Evolutionary conservation across 495 filamentous ascomycete genomes (phyloP).

Genomic region (Penicillium macrosclerotiorum): DNA sequence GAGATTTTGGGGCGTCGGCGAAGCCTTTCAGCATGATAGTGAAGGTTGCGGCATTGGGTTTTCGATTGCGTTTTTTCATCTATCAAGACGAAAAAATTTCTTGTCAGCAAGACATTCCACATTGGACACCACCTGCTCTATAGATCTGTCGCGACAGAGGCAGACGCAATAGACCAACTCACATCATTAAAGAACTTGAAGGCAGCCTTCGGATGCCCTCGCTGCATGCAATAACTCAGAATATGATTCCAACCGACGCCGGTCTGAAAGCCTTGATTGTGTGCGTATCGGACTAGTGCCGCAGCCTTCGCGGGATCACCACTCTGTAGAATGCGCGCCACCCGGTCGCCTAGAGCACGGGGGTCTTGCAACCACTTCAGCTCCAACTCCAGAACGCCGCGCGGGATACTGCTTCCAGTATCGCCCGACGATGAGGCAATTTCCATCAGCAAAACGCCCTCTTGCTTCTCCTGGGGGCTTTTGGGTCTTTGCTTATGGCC

Average conservation of each 20-base stretch:
- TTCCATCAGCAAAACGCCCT: slow-evolving; percentile 17
- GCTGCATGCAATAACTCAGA: slow-evolving; percentile 65
- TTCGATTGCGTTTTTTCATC: slow-evolving; percentile 91
- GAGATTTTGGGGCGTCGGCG: slow-evolving; percentile 46
- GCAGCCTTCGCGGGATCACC: slow-evolving; percentile 61
- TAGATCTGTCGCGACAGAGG: background rate
- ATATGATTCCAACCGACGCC: slow-evolving; percentile 85
- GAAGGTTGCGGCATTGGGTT: slow-evolving; percentile 73
- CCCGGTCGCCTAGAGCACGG: slow-evolving; percentile 59
- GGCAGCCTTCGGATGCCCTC: slow-evolving; percentile 56
- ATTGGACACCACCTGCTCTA: background rate
- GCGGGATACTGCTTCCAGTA: too few species aligned
- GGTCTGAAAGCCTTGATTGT: slow-evolving; percentile 56
- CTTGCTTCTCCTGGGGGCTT: slow-evolving; percentile 2
- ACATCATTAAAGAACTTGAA: slow-evolving; percentile 85
- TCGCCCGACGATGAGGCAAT: too few species aligned
- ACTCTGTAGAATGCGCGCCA: slow-evolving; percentile 51
- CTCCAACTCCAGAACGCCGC: slow-evolving; percentile 47
- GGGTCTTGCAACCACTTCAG: slow-evolving; percentile 66
- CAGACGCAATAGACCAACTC: slow-evolving; percentile 15
- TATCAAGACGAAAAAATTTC: slow-evolving; percentile 26
- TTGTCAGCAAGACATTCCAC: slow-evolving; percentile 9
- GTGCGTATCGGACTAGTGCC: slow-evolving; percentile 60
- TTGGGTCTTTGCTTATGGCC: too few species aligned
- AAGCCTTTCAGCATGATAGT: slow-evolving; percentile 80